Evolutionary conservation across 176 grass and related monocot genomes (phyloP), one percentile per base, ranked within the genome.

Genomic region (Aechmea fasciata): DNA sequence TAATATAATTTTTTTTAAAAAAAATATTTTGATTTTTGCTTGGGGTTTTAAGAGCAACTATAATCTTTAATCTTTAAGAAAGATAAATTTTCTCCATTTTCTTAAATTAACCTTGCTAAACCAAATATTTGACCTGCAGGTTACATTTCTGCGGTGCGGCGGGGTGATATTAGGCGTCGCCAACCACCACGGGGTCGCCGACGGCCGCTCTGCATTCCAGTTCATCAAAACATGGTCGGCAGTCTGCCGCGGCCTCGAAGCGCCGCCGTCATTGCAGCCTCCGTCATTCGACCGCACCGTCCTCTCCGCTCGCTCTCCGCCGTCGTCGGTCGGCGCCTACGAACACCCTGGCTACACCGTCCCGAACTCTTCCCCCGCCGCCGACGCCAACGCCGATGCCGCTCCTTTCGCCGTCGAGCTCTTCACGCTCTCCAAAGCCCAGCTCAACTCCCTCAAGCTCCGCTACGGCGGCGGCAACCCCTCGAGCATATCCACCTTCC

Each of bases 131-230:
- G 29, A 33, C 29, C 78, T 24, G 24, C 25, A 88, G 85, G 65
- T 90, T 20, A 90, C 87, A n/a, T 80, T 69, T 65, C 73, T 96
- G 11, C 52, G 72, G 75, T 96, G 86, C 19, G 83, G 91, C 9
- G 81, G 83, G 9, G 87, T 80, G 26, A 74, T 69, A 68, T 3
- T 95, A 1, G 83, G 87, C 25, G 13, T 28, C 1, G 79, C 76
- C 48, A 77, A 81, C 49, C 87, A 91, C 71, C 84, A 96, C 67
- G 64, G 70, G 47, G 75, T 77, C 47, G 64, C 71, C 13, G 90
- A 87, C 68, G 81, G 75, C 63, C 83, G 57, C 48, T 66, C 69
- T 4, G 47, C 71, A 12, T 33, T 84, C 3, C 72, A 95, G 63
- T 90, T 95, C 55, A 47, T 95, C 18, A 78, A 83, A 55, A 65